Conservation (phyloP, 2,329 filamentous ascomycete genomes). For the Ophiostoma novo-ulmi region DNA sequence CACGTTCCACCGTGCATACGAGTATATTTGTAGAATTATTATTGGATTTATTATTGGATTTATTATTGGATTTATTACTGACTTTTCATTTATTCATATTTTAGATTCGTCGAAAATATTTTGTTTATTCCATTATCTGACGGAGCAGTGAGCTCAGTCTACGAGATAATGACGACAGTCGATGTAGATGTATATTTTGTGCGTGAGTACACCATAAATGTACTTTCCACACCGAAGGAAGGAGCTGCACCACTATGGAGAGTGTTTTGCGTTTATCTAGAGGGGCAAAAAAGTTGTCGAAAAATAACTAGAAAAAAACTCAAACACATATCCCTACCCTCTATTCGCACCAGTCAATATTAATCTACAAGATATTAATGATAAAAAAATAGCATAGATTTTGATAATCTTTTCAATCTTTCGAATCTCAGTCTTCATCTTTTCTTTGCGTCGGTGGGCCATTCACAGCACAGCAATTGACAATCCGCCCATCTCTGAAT, state of each 20-base stretch:
- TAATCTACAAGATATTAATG: background rate
- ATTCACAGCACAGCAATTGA: conserved; percentile 22
- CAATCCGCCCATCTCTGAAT: conserved; percentile 12
- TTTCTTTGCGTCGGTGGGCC: conserved; percentile 13
- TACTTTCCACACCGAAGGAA: background rate
- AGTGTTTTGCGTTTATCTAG: background rate
- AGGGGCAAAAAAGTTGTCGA: background rate
- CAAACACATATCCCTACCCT: background rate
- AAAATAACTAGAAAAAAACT: background rate
- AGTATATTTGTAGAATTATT: background rate
- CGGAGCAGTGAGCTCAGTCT: conserved; percentile 10
- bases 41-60: background rate
- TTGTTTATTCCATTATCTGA: background rate
- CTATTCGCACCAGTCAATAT: background rate
- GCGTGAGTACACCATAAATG: background rate
- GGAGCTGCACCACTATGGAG: background rate
- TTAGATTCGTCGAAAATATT: no score
- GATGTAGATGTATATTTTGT: background rate
- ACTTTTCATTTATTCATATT: no score
- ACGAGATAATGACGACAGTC: background rate
- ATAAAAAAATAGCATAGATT: background rate
- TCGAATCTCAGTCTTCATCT: background rate
- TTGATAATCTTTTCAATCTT: background rate
- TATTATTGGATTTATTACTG: background rate
- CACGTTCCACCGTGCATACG: conserved; percentile 12